Evolutionary conservation across 2,329 filamentous ascomycete genomes (phyloP), one percentile per base, ranked within the genome.

Genomic region (Aspergillus transmontanensis): DNA sequence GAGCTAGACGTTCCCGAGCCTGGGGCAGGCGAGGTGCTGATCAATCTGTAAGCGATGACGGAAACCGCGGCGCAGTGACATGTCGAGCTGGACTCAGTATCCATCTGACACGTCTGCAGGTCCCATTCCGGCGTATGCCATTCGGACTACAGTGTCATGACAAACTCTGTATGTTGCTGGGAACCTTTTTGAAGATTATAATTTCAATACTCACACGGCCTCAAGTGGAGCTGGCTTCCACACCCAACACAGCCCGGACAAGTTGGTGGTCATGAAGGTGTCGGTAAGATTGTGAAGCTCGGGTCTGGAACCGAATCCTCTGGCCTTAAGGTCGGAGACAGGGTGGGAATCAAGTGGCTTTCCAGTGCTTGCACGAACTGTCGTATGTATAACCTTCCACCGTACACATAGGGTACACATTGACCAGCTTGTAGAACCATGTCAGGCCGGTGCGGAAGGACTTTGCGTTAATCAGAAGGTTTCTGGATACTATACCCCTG

Each of bases 311-410:
- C 85, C 23, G 86, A 89, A 57, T 74, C 70, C 43, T 80, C 84
- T 1, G 82, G 81, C 6, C 78, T 90, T 41, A 89, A 89, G 69
- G 71, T 90, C n/a, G 88, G 88, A 6, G 86, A 91, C 68, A 82
- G 88, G 9, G 89, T 91, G 10, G 89, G 89, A 16, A 85, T 92
- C 72, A 92, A 92, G 76, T 90, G 88, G 87, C 79, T 90, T 63
- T 79, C 84, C 19, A 82, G 77, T 36, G 84, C 84, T 30, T 90
- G 87, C 72, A 83, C 83, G 57, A 79, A 80, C 68, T 85, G 84
- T 75, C 72, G 82, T 81, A 72, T 54, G 76, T 74, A 58, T 23
- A 21, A 21, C 45, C 34, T 21, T 12, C 10, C 41, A 7, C 14
- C 12, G 10, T 30, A 9, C 10, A 46, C 10, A 19, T 19, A 11